phyloP scores from a whole-genome alignment of 768 basidiomycete genomes.

The Suillus tomentosus region DNA sequence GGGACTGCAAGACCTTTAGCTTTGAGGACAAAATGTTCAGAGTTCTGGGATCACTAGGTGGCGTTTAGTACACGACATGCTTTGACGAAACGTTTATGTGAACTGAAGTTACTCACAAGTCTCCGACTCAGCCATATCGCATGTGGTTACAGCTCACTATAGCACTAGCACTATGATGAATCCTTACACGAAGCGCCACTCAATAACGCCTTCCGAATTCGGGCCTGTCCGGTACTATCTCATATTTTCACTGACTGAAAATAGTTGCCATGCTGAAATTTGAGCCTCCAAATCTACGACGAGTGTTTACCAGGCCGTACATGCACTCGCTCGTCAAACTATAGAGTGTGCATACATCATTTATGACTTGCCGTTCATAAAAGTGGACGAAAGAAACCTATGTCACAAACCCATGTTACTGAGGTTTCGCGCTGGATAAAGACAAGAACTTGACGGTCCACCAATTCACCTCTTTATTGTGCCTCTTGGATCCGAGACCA shows the following conservation, averaged over 20 bases:
- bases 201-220: neutral
- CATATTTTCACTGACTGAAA: constrained; percentile 5
- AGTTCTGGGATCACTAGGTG: neutral
- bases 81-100: too few relatives aligned
- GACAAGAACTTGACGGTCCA: too few relatives aligned
- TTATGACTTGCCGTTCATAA: constrained; percentile 24
- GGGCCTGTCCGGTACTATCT: neutral
- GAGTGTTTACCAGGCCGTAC: constrained; percentile 5
- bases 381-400: constrained; percentile 11
- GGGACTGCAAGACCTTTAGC: neutral
- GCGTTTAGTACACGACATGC: too few relatives aligned
- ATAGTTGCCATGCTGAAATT: neutral
- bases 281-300: neutral
- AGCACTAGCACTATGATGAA: neutral
- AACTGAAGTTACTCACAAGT: too few relatives aligned
- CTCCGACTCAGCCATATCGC: neutral
- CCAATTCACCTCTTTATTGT: too few relatives aligned
- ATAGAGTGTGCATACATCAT: constrained; percentile 33
- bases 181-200: neutral
- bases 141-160: neutral
- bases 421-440: constrained; percentile 19
- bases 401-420: constrained; percentile 12
- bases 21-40: neutral
- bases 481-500: constrained; percentile 18
- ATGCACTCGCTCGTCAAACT: constrained; percentile 21